These are phyloP conservation scores for Macrolepiota fuliginosa DNA, from an alignment of 768 basidiomycete species.

Conservation along the genomic window DNA sequence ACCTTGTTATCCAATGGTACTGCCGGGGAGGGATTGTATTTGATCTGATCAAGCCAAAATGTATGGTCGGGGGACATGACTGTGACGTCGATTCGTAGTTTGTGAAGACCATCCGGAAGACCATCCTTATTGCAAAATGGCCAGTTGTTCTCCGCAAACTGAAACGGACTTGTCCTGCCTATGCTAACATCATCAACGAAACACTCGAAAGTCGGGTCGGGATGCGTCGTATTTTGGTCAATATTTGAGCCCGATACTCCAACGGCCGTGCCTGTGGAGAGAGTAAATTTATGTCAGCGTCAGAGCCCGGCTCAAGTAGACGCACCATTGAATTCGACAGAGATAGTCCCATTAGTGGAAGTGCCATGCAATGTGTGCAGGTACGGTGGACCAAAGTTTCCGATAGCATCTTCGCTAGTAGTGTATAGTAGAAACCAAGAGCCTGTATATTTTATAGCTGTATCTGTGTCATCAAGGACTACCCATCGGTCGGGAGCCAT, in stretches of 20 bases:
- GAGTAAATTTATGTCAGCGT: not conserved
- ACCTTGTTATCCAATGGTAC: conserved; percentile 16
- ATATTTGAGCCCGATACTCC: conserved; percentile 18
- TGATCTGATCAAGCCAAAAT: conserved; percentile 27
- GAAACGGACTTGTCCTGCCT: conserved; percentile 14
- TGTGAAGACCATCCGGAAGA: conserved; percentile 24
- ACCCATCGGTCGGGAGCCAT: conserved; percentile 18
- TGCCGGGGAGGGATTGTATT: conserved; percentile 23
- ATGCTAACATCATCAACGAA: conserved; percentile 24
- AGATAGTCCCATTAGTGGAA: not conserved
- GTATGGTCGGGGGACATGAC: conserved; percentile 8
- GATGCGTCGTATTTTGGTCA: not conserved
- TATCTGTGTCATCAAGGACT: conserved; percentile 34
- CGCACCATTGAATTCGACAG: conserved; percentile 7
- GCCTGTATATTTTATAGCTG: conserved; percentile 26
- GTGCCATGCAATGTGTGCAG: conserved; percentile 6
- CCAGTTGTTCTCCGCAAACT: conserved; percentile 23
- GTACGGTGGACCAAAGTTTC: conserved; percentile 2
- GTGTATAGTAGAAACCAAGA: conserved; percentile 24
- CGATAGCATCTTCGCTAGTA: not conserved
- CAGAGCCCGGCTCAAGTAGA: not conserved
- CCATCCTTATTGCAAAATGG: conserved; percentile 17
- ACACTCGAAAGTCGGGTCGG: conserved; percentile 18
- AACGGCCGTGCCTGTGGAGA: conserved; percentile 14
- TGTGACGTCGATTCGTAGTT: conserved; percentile 18